Percentiles rank a stretch among this genome's conserved stretches.
Evolutionary conservation across 2,329 filamentous ascomycete genomes (phyloP).

Genomic region (Beauveria asiatica): DNA sequence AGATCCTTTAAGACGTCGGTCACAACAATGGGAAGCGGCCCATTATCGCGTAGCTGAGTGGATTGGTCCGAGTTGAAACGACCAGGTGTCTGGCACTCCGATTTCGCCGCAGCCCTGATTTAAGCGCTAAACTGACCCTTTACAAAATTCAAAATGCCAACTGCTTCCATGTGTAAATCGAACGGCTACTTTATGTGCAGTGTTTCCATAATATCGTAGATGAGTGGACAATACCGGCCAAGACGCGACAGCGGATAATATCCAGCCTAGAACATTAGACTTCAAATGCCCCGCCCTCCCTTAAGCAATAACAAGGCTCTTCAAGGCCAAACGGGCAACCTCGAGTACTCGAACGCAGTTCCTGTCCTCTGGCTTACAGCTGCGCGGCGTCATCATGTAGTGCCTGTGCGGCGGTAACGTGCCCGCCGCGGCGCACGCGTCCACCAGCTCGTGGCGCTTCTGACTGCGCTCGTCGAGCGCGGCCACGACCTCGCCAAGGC

Average conservation of each 20-base stretch:
- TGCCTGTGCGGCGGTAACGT: constrained; percentile 17
- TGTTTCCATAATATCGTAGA: neutral
- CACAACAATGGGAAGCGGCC: too few relatives aligned
- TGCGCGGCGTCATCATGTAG: constrained; percentile 19
- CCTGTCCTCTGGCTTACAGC: constrained; percentile 25
- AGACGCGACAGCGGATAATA: neutral
- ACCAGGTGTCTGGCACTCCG: too few relatives aligned
- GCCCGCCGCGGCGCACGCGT: constrained; percentile 35
- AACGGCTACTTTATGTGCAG: neutral
- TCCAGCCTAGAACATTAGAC: neutral
- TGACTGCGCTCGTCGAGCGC: constrained; percentile 43
- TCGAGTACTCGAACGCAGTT: constrained; percentile 45
- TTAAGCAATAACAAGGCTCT: constrained; percentile 45
- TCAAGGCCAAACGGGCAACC: constrained; percentile 44
- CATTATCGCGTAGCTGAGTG: too few relatives aligned
- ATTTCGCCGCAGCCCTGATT: too few relatives aligned
- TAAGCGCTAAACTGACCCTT: too few relatives aligned
- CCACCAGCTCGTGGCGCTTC: constrained; percentile 40
- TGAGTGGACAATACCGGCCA: neutral
- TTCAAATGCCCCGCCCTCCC: neutral
- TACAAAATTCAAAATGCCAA: neutral
- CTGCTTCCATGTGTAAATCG: neutral
- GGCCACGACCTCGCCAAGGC: constrained; percentile 45
- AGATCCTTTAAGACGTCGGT: too few relatives aligned
- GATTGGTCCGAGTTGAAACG: too few relatives aligned